Evolutionary conservation across 192 early-diverging fungal species (phyloP), one percentile per base, ranked within the genome.

Genomic region (Phycomyces blakesleeanus): DNA sequence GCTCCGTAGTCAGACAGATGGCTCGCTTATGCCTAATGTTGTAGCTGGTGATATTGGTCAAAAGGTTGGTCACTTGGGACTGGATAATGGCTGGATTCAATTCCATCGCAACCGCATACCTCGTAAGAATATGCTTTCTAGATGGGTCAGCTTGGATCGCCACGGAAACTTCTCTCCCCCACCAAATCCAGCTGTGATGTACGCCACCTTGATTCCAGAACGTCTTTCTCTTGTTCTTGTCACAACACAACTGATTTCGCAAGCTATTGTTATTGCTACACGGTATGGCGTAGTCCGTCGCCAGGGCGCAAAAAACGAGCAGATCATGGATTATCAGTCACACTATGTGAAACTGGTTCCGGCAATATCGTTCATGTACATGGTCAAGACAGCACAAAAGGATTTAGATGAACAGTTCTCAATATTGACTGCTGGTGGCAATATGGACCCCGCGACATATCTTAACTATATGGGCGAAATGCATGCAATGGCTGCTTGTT

Each of bases 21-120:
- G 83, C 50, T 40, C 68, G 1, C 66, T 84, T 10, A 34, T 83
- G 16, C 80, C 81, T 9, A 78, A 78, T 40, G 78, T 88, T 6
- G 67, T 76, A 3, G 70, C 69, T 22, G 86, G 86, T 51, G 85
- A 86, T 67, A 69, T 85, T 51, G 86, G 86, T 15, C 69, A 78
- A 50, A 88, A 88, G 59, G 82, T 61, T 22, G 83, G 84, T 10
- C 79, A 85, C 20, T 53, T 72, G 24, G 86, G 86, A 55, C 67
- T 87, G 7, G 86, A 87, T 51, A 87, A 86, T 55, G 86, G 86
- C 8, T 87, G 84, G 84, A 87, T 87, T 20, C 84, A 87, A 66
- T 82, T 86, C 64, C 72, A 68, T 5, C 47, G 59, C 14, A 75
- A 77, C 22, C 76, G 84, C 49, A 78, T 86, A 25, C 84, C 86